Percentiles rank a stretch among this genome's conserved stretches.
Conservation (phyloP, 768 basidiomycete genomes). For the Sporobolomyces pararoseus region DNA sequence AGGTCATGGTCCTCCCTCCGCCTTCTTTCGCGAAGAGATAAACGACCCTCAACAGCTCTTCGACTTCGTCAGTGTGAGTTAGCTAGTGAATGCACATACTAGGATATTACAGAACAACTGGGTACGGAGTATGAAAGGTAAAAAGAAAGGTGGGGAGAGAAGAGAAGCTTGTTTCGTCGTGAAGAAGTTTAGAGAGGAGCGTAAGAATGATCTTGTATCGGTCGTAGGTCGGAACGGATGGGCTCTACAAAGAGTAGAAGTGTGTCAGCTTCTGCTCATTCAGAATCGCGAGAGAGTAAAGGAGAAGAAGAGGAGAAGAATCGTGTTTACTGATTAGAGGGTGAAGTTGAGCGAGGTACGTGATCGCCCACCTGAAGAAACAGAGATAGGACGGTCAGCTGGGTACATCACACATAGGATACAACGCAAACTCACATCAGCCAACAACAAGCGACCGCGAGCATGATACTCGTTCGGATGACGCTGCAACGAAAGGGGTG, state of each 20-base stretch:
- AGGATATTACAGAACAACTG: neutral
- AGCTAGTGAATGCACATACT: neutral
- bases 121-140: neutral
- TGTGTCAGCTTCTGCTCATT: neutral
- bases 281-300: neutral
- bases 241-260: neutral
- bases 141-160: neutral
- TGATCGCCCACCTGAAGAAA: slow-evolving; percentile 68
- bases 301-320: neutral
- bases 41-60: too few species aligned
- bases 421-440: slow-evolving; percentile 67
- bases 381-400: too few species aligned
- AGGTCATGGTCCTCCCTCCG: too few species aligned
- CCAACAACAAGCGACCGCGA: slow-evolving; percentile 78
- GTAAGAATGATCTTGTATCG: neutral
- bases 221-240: slow-evolving; percentile 20
- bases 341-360: slow-evolving; percentile 91
- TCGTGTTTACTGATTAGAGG: slow-evolving; percentile 72
- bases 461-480: slow-evolving; percentile 71
- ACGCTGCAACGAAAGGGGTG: slow-evolving; percentile 56
- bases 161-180: too few species aligned
- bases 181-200: neutral
- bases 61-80: neutral
- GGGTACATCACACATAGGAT: too few species aligned
- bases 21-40: too few species aligned